Base-by-base conservation (phyloP, 345 rosid genomes). In the Mercurialis annua region DNA sequence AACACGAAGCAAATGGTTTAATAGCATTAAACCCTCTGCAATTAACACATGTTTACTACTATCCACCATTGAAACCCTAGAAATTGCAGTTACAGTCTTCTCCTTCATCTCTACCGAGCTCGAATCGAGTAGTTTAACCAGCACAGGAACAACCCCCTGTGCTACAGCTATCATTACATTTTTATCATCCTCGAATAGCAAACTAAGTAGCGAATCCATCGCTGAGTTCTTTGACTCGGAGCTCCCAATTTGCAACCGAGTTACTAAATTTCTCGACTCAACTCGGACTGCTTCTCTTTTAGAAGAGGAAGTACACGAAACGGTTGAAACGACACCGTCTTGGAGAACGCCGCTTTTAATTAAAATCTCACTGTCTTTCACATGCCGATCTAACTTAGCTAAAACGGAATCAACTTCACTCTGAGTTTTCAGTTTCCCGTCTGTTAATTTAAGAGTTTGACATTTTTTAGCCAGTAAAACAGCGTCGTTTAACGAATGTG, bases 361-460 rank as follows among this genome's bases (percentile, higher is more conserved):
- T 59, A 93, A 29, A 76, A 93, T 80, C 64, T 83, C 91, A 23
- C 81, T 72, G 44, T 93, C 98, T 49, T 65, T 78, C 31, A 87
- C 81, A 68, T 86, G 87, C 23, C 88, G 83, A 56, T 87, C 93
- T 62, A 93, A 75, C 56, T 76, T 80, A 10, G 97, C 85, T 71
- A 85, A 67, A 64, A 87, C 68, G 15, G 96, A 85, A 66, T 93
- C 97, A 46, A 93, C 80, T 26, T 89, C 90, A 58, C 95, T 93
- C 84, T 93, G 98, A 30, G 98, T 89, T 68, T 73, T 80, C 68
- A 93, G 92, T 80, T 93, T 93, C 4, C 97, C 97, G 40, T 87
- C 81, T 4, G 84, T 56, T 51, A 91, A 84, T 73, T 74, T 73
- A 16, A 74, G 30, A 9, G 70, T 52, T 27, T 82, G 79, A 21